phyloP scores from a whole-genome alignment of 73 alveolate genomes.

The Paramecium octaurelia region DNA sequence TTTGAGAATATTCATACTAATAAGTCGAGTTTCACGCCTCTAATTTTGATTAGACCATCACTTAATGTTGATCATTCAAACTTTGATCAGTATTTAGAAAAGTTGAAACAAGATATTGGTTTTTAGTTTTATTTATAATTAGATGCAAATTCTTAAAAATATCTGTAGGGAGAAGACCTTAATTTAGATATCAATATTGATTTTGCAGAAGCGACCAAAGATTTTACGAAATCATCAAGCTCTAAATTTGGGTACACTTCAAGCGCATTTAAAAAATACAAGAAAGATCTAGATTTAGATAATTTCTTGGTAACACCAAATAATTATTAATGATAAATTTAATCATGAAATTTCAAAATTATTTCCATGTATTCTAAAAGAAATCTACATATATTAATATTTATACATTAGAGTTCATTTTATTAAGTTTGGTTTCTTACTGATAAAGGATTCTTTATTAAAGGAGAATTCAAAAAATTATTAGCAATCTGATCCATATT shows the following conservation, averaged over 20 bases:
- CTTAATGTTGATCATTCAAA: not conserved
- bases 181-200: not conserved
- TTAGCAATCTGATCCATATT: not conserved
- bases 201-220: not conserved
- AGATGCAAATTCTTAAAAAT: conserved; percentile 33
- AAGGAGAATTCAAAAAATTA: not conserved
- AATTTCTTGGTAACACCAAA: not conserved
- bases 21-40: not conserved
- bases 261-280: not conserved
- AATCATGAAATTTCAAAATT: not conserved
- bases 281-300: not conserved
- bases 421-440: not conserved
- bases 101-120: not conserved
- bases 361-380: not conserved
- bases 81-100: not conserved
- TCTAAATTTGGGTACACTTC: not conserved
- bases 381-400: not conserved
- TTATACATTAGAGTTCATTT: not conserved
- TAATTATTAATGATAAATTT: not conserved
- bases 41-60: not conserved
- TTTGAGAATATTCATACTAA: not conserved
- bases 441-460: not conserved
- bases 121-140: not conserved
- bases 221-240: not conserved
- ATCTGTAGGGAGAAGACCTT: not conserved